A percentile compares a stretch with the other conserved stretches of the same genome.
These are phyloP conservation scores for Raddia distichophylla DNA, from an alignment of 176 grass and related monocot species.

Conservation along the genomic window DNA sequence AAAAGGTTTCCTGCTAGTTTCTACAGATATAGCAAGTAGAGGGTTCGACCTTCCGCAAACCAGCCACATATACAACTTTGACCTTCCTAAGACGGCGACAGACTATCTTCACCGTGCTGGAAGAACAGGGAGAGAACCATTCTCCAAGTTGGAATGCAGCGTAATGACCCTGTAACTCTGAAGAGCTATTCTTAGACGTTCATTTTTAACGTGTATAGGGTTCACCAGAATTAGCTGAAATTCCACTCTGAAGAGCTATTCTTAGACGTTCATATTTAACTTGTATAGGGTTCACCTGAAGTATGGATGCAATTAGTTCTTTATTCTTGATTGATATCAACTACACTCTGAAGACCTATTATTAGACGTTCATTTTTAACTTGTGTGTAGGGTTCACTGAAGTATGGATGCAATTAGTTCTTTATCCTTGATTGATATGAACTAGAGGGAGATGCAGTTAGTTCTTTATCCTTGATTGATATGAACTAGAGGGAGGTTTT, in stretches of 20 bases:
- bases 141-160: slow-evolving; percentile 63
- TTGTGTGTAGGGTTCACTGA: too few species aligned
- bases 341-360: too few species aligned
- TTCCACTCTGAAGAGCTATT: too few species aligned
- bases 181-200: slow-evolving; percentile 52
- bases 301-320: too few species aligned
- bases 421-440: not conserved
- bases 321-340: not conserved
- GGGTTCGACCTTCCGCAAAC: slow-evolving; percentile 90
- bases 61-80: slow-evolving; percentile 93
- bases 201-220: slow-evolving; percentile 7
- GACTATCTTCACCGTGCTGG: slow-evolving; percentile 89
- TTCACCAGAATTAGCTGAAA: not conserved
- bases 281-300: not conserved
- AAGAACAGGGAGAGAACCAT: slow-evolving; percentile 71
- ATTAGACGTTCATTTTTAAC: too few species aligned
- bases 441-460: too few species aligned
- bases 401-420: slow-evolving; percentile 17
- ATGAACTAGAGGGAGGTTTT: not conserved
- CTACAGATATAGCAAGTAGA: slow-evolving; percentile 82
- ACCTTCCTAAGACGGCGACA: slow-evolving; percentile 71
- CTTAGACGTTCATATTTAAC: too few species aligned
- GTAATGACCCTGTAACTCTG: slow-evolving; percentile 70
- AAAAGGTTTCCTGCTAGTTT: slow-evolving; percentile 75
- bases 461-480: not conserved